Evolutionary conservation across 2,329 filamentous ascomycete genomes (phyloP).

Genomic region (Alternaria sp.): DNA sequence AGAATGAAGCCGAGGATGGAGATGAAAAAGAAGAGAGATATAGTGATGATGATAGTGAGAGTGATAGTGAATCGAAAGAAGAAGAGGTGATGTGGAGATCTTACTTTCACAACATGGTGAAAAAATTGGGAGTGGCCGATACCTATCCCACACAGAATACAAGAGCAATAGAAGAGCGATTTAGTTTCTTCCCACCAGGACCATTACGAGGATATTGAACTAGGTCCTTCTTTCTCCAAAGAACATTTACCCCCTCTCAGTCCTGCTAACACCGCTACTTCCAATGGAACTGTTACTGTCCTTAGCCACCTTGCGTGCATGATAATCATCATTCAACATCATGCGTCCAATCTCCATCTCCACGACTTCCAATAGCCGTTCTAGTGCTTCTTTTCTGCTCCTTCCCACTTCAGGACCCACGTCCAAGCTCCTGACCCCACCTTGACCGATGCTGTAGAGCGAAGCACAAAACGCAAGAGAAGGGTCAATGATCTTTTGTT

Average conservation of each 20-base stretch:
- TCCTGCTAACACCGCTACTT: slow-evolving; percentile 1
- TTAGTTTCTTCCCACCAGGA: not conserved
- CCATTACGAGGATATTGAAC: not conserved
- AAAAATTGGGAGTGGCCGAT: no score
- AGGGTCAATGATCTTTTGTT: not conserved
- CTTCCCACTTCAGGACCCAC: slow-evolving; percentile 26
- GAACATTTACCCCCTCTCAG: not conserved
- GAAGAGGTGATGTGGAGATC: no score
- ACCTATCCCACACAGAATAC: not conserved
- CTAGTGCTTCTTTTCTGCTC: slow-evolving; percentile 23
- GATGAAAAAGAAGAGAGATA: no score
- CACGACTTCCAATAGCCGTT: slow-evolving; percentile 19
- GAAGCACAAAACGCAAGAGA: slow-evolving; percentile 21
- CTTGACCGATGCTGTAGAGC: slow-evolving; percentile 26
- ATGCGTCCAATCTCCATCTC: slow-evolving; percentile 22
- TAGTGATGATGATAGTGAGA: no score
- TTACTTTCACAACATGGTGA: no score
- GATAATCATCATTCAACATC: slow-evolving; percentile 11
- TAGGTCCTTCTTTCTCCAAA: not conserved
- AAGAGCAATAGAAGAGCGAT: no score
- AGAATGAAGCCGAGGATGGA: no score
- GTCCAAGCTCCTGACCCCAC: slow-evolving; percentile 21
- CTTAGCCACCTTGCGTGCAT: slow-evolving; percentile 3
- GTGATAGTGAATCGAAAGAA: no score
- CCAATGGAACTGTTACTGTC: not conserved